These are phyloP conservation scores for Ganoderma meredithae DNA, from an alignment of 1,284 basidiomycete species.

Conservation along the genomic window DNA sequence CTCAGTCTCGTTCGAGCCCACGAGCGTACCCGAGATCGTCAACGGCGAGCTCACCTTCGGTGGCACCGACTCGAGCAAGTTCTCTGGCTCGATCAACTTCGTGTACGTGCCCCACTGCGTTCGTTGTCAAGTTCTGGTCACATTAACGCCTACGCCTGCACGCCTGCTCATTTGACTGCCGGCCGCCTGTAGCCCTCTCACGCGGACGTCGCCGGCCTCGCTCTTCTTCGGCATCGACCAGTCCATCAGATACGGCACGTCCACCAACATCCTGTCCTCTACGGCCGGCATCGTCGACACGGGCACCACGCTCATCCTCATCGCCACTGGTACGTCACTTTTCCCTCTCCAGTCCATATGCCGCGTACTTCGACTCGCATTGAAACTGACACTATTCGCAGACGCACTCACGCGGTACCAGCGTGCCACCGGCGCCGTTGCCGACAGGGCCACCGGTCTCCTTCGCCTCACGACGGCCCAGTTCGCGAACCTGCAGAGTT, in stretches of 20 bases:
- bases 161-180: neutral
- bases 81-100: slow-evolving; percentile 53
- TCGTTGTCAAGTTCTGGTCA: no score
- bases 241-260: slow-evolving; percentile 58
- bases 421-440: slow-evolving; percentile 45
- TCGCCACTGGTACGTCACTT: slow-evolving; percentile 42
- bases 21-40: slow-evolving; percentile 38
- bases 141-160: neutral
- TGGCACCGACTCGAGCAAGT: slow-evolving; percentile 52
- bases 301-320: slow-evolving; percentile 50
- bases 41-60: slow-evolving; percentile 61
- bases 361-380: neutral
- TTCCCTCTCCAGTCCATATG: neutral
- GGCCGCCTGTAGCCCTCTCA: slow-evolving; percentile 48
- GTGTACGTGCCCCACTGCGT: slow-evolving; percentile 44
- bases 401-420: slow-evolving; percentile 46
- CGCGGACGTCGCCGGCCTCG: slow-evolving; percentile 53
- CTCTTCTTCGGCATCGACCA: slow-evolving; percentile 72
- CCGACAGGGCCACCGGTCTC: slow-evolving; percentile 49
- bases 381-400: slow-evolving; percentile 17
- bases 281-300: slow-evolving; percentile 74
- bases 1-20: slow-evolving; percentile 59
- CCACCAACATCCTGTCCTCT: slow-evolving; percentile 50
- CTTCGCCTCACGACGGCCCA: slow-evolving; percentile 47
- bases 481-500: slow-evolving; percentile 47